Evolutionary conservation across 305 asterid genomes (phyloP).

Genomic region (Fraxinus dipetala): DNA sequence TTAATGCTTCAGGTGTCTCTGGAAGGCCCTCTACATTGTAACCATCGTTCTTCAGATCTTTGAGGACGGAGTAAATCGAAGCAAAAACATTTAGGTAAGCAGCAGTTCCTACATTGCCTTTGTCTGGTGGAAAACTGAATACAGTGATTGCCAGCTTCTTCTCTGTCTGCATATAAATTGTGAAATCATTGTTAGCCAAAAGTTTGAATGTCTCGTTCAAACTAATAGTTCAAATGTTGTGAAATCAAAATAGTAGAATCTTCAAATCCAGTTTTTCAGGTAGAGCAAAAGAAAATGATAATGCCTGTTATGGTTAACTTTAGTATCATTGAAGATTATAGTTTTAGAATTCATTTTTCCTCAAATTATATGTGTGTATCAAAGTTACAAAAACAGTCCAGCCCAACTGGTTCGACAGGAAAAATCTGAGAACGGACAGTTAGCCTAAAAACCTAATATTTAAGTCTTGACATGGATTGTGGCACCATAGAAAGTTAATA

Average conservation of each 20-base stretch:
- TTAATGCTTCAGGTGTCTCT: constrained; percentile 69
- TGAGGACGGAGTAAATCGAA: constrained; percentile 77
- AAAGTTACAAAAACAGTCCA: not conserved
- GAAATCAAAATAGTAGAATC: not conserved
- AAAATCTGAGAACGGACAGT: not conserved
- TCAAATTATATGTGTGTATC: not conserved
- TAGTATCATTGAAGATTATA: not conserved
- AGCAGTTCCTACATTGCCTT: constrained; percentile 96
- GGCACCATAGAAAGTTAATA: not conserved
- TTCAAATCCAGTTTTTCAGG: not conserved
- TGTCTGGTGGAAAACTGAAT: constrained; percentile 98
- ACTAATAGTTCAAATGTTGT: not conserved
- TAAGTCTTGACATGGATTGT: not conserved
- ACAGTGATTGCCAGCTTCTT: constrained; percentile 93
- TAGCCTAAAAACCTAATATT: not conserved
- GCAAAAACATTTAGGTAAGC: constrained; percentile 92
- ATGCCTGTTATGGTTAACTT: not conserved
- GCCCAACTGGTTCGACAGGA: not conserved
- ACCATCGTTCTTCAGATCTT: constrained; percentile 77
- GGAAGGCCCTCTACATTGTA: constrained; percentile 90
- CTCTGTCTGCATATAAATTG: constrained; percentile 48
- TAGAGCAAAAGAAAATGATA: not conserved
- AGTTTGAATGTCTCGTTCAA: not conserved
- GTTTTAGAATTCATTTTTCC: not conserved
- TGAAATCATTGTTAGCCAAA: not conserved